Percentiles rank a stretch among this genome's conserved stretches.
phyloP scores from a whole-genome alignment of 2,329 filamentous ascomycete species.

The Thelonectria rubi region DNA sequence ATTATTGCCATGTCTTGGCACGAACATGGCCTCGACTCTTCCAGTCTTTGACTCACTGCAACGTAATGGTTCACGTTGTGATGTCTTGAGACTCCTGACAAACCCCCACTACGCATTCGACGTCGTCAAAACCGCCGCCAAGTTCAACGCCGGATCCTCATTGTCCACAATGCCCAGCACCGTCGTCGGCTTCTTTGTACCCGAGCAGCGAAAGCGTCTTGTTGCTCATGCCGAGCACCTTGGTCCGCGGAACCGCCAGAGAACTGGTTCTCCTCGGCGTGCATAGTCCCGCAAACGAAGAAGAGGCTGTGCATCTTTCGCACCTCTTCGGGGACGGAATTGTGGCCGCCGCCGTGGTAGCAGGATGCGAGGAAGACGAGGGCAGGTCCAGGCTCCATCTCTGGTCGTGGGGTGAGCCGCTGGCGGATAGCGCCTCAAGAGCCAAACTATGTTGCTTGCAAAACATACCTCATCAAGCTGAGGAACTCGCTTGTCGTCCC shows the following conservation, averaged over 20 bases:
- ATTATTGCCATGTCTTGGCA: neutral
- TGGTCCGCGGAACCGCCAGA: neutral
- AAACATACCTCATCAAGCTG: neutral
- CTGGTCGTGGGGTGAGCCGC: neutral
- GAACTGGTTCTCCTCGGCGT: neutral
- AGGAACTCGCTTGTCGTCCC: neutral
- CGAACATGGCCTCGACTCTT: neutral
- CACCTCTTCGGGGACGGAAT: neutral
- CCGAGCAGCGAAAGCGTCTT: conserved; percentile 1
- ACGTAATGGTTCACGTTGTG: too few relatives aligned
- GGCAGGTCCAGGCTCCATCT: conserved; percentile 4
- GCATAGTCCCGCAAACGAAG: conserved; percentile 1
- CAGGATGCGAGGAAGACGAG: neutral
- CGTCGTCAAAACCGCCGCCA: neutral
- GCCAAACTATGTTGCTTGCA: neutral
- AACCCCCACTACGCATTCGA: neutral
- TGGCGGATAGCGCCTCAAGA: neutral
- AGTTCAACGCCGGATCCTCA: neutral
- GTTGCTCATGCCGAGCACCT: neutral
- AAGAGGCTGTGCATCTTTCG: conserved; percentile 1
- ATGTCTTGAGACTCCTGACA: too few relatives aligned
- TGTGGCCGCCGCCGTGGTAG: conserved; percentile 4
- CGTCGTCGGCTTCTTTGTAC: conserved; percentile 2
- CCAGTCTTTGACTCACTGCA: too few relatives aligned
- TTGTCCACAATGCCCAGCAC: conserved; percentile 7